A percentile compares a stretch with the other conserved stretches of the same genome.
Evolutionary conservation across 225 moss, liverwort and hornwort genomes (phyloP).

Genomic region (Antitrichia curtipendula): DNA sequence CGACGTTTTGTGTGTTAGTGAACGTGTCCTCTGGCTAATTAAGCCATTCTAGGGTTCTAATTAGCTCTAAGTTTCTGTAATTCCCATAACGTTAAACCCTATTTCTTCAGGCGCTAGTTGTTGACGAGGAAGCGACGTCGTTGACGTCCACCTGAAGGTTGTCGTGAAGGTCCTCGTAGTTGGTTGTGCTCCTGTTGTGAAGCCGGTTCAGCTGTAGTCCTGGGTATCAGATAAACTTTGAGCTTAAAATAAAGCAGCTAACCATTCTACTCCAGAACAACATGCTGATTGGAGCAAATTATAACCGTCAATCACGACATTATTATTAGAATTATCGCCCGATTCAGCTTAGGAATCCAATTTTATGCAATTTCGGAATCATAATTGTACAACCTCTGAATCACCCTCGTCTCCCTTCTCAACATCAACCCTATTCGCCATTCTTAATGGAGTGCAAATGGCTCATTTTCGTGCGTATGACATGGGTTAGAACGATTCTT

Average conservation of each 20-base stretch:
- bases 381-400: not conserved
- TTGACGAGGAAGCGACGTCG: not conserved
- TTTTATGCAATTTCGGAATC: not conserved
- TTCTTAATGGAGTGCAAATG: not conserved
- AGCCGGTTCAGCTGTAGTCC: not conserved
- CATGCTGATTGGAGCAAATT: not conserved
- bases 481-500: not conserved
- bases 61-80: not conserved
- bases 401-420: not conserved
- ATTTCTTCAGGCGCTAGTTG: not conserved
- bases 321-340: not conserved
- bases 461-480: not conserved
- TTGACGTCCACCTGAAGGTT: not conserved
- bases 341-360: not conserved
- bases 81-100: not conserved
- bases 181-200: not conserved
- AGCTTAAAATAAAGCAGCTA: not conserved
- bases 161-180: not conserved
- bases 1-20: not conserved
- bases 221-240: not conserved
- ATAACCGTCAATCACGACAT: not conserved
- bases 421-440: not conserved
- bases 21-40: not conserved
- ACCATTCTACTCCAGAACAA: not conserved
- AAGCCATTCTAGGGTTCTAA: not conserved